phyloP scores from a whole-genome alignment of 208 protist species.

The Leishmania amazonensis region DNA sequence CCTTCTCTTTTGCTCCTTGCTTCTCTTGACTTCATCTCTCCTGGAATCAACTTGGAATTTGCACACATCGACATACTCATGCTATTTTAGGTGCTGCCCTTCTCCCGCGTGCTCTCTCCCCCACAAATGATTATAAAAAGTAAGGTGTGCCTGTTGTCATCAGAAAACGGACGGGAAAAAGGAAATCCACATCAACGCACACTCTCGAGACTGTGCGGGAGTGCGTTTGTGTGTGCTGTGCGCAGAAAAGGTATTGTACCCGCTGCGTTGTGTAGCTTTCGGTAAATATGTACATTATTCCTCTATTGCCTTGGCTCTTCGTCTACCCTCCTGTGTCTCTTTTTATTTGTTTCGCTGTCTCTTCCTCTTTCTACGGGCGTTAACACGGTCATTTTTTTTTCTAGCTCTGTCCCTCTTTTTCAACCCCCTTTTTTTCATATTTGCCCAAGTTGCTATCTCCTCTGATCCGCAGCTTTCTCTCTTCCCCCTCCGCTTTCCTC shows the following conservation, averaged over 20 bases:
- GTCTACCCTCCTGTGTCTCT: background rate
- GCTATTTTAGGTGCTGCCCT: slow-evolving; percentile 5
- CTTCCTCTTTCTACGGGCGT: slow-evolving; percentile 2
- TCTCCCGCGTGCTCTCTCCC: background rate
- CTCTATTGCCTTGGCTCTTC: background rate
- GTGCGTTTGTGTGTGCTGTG: background rate
- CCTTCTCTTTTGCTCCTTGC: background rate
- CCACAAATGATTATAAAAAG: background rate
- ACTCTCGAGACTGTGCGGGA: background rate
- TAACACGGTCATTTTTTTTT: background rate
- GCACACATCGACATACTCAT: background rate
- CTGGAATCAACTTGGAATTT: background rate
- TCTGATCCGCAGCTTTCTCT: background rate
- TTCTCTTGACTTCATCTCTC: background rate
- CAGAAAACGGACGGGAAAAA: background rate
- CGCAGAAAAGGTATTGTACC: background rate
- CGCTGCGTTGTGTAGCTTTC: slow-evolving; percentile 1
- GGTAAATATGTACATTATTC: slow-evolving; percentile 10
- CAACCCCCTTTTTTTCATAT: background rate
- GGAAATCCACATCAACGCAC: background rate
- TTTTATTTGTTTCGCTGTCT: slow-evolving; percentile 12
- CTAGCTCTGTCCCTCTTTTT: slow-evolving; percentile 5
- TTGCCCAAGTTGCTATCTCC: slow-evolving; percentile 1
- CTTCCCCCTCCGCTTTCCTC: slow-evolving; percentile 1
- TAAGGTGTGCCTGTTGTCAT: background rate